These are phyloP conservation scores for Chaetomium strumarium DNA, from an alignment of 2,329 filamentous ascomycete genomes.

Conservation along the genomic window DNA sequence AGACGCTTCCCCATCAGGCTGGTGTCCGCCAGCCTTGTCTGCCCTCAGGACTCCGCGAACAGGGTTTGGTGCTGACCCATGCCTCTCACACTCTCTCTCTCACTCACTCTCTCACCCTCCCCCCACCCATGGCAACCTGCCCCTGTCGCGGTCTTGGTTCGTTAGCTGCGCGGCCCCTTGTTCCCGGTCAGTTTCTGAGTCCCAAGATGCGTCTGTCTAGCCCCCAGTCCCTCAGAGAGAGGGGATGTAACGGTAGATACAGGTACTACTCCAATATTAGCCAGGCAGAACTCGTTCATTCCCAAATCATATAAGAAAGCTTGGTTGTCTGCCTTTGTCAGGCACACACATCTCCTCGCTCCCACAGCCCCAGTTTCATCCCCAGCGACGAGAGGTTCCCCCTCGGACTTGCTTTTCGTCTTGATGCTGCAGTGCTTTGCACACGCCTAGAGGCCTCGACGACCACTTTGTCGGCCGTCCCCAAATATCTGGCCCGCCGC, in stretches of 20 bases:
- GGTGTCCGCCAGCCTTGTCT: slow-evolving; percentile 18
- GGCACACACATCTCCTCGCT: slow-evolving; percentile 17
- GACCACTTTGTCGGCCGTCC: slow-evolving; percentile 8
- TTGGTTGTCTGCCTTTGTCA: slow-evolving; percentile 22
- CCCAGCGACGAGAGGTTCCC: slow-evolving; percentile 10
- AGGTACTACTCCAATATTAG: slow-evolving; percentile 24
- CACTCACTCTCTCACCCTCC: too few species aligned
- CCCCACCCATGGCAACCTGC: slow-evolving; percentile 2
- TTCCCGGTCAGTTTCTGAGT: slow-evolving; percentile 17
- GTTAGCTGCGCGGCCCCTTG: slow-evolving; percentile 16
- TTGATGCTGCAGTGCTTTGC: slow-evolving; percentile 12
- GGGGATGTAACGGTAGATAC: slow-evolving; percentile 12
- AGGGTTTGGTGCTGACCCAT: slow-evolving; percentile 15
- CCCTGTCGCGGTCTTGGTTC: slow-evolving; percentile 12
- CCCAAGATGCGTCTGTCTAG: slow-evolving; percentile 22
- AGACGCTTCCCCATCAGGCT: slow-evolving; percentile 24
- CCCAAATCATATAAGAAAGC: slow-evolving; percentile 25
- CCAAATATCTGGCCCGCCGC: slow-evolving; percentile 22
- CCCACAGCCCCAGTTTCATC: slow-evolving; percentile 20
- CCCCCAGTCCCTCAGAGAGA: slow-evolving; percentile 21
- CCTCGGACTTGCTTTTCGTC: neutral
- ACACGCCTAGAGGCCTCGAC: slow-evolving; percentile 7
- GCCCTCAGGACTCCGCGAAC: slow-evolving; percentile 6
- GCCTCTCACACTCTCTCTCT: neutral
- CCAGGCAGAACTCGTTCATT: slow-evolving; percentile 24